These are phyloP conservation scores for Leptographium galeiforme DNA, from an alignment of 2,329 filamentous ascomycete genomes.

Conservation along the genomic window DNA sequence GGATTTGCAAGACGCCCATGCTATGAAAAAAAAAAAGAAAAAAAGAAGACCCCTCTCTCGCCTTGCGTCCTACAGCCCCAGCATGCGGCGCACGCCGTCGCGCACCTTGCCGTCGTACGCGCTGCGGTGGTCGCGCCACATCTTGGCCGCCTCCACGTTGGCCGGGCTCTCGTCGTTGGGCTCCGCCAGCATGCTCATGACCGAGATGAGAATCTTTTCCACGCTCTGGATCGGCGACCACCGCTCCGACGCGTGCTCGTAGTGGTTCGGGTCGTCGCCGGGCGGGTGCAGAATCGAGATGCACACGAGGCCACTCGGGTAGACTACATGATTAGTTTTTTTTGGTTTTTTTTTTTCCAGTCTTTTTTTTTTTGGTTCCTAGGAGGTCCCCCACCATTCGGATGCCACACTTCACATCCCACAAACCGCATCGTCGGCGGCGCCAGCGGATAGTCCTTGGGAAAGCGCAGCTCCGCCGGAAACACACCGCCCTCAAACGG, in stretches of 20 bases:
- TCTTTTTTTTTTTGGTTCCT: no score
- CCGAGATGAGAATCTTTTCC: conserved; percentile 91
- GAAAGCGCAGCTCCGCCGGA: conserved; percentile 86
- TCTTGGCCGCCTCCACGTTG: conserved; percentile 89
- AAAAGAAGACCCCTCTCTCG: background rate
- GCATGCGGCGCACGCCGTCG: conserved; percentile 63
- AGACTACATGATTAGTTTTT: no score
- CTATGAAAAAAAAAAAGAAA: background rate
- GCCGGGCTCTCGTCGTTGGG: conserved; percentile 95
- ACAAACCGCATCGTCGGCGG: conserved; percentile 95
- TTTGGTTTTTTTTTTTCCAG: no score
- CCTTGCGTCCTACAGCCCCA: conserved; percentile 49
- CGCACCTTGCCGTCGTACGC: conserved; percentile 83
- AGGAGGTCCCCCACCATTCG: conserved; percentile 71
- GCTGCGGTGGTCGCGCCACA: conserved; percentile 75
- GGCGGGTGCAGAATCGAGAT: conserved; percentile 97
- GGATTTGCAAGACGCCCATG: background rate
- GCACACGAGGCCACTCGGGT: conserved; percentile 82
- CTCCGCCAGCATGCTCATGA: conserved; percentile 97
- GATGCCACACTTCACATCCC: conserved; percentile 78
- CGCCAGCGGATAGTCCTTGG: conserved; percentile 90
- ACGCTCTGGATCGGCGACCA: conserved; percentile 96
- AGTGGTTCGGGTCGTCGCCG: conserved; percentile 95
- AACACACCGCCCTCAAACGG: conserved; percentile 95
- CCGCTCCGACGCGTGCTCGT: conserved; percentile 88